phyloP scores from a whole-genome alignment of 1,284 basidiomycete genomes.

The Boletus albobrunnescens region DNA sequence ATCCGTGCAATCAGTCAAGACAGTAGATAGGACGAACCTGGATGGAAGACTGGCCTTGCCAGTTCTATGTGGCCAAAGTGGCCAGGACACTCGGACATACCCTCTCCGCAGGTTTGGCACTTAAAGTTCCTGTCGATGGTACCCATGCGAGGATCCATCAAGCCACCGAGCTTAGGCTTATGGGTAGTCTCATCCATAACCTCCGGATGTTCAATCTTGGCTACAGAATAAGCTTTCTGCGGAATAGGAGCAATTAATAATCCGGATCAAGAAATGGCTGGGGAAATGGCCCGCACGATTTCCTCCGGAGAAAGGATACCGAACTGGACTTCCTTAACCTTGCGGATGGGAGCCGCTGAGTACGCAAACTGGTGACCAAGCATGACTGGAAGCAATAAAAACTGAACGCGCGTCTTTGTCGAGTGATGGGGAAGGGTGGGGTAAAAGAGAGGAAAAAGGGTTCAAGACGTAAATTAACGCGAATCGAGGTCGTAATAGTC shows the following conservation, averaged over 20 bases:
- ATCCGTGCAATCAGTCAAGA: background rate
- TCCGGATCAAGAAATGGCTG: conserved; percentile 10
- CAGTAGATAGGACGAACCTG: conserved; percentile 55
- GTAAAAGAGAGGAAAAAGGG: conserved; percentile 2
- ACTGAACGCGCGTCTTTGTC: conserved; percentile 18
- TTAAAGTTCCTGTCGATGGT: conserved; percentile 99
- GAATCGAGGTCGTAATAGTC: conserved; percentile 16
- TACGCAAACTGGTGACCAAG: conserved; percentile 84
- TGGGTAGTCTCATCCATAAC: conserved; percentile 94
- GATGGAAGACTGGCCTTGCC: conserved; percentile 93
- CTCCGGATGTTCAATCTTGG: conserved; percentile 97
- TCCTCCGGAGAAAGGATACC: conserved; percentile 99
- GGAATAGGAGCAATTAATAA: conserved; percentile 18
- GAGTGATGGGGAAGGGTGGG: background rate
- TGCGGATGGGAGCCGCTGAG: conserved; percentile 89
- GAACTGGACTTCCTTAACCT: conserved; percentile 98
- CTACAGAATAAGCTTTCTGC: conserved; percentile 96
- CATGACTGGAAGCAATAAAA: conserved; percentile 41
- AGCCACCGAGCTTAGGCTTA: conserved; percentile 85
- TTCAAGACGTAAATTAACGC: conserved; percentile 28
- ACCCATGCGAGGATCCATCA: conserved; percentile 98
- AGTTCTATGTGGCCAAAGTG: conserved; percentile 99
- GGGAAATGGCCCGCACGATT: conserved; percentile 68
- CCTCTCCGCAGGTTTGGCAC: conserved; percentile 99
- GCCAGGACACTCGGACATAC: conserved; percentile 96